Evolutionary conservation across 768 basidiomycete species (phyloP), one percentile per base, ranked within the genome.

Genomic region (Chalciporus piperatus): DNA sequence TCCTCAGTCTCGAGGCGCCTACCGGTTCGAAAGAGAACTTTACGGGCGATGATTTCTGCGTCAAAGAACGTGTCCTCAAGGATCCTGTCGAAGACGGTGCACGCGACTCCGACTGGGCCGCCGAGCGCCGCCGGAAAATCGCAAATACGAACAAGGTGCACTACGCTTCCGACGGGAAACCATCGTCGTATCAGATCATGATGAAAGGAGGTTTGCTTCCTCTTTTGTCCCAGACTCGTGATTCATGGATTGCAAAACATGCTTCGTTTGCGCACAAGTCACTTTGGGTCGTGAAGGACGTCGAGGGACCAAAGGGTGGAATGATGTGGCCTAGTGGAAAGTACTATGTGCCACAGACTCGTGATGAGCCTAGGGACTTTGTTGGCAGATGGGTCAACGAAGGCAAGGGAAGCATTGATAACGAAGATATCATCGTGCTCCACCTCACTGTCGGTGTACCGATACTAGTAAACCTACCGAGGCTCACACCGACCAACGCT

Each of bases 281-380:
- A 22, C 47, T 97, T 32, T 95, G 92, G 88, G 90, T 95, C 16
- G 85, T 89, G 23, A 78, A 73, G 43, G 89, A 93, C 45, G 77
- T 81, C 14, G 85, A 91, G 68, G 80, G 74, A 4, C 69, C 71
- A 25, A 76, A 74, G 52, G 80, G 81, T 11, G 72, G 78, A 19
- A 74, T 86, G 61, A 80, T 91, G 78, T 91, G 84, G 83, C 89
- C 90, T n/a, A 77, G 87, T 54, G 91, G 91, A 37, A 89, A 88
- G 70, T 92, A n/a, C n/a, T n/a, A 89, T 70, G 85, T 93, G 30
- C 84, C 89, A 16, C 89, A 92, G 71, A 91, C 89, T 45, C 76
- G 80, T 41, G 80, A 78, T 10, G 79, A 81, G 54, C 87, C 88
- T 6, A 70, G 74, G 59, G 90, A 94, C 69, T 89, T 88, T 41